phyloP scores from a whole-genome alignment of 371 early-diverging fungal genomes.

The Sporodiniella umbellata region DNA sequence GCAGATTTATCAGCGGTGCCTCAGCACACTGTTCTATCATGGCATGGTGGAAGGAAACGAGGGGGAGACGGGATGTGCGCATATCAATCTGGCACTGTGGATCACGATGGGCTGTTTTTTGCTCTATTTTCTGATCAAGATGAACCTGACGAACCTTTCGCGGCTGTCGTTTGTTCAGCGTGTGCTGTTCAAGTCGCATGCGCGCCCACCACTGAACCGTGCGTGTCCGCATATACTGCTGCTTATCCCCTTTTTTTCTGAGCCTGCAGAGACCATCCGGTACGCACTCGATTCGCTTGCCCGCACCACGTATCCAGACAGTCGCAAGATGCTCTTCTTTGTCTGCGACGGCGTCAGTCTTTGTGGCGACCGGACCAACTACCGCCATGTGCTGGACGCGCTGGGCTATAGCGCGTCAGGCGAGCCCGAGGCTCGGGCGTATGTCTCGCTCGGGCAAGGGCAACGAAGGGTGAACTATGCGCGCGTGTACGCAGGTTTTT shows the following conservation, averaged over 20 bases:
- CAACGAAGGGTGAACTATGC: slow-evolving; percentile 34
- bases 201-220: not conserved
- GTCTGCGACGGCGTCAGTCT: slow-evolving; percentile 44
- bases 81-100: slow-evolving; percentile 43
- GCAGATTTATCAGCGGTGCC: slow-evolving; percentile 23
- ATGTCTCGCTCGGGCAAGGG: slow-evolving; percentile 38
- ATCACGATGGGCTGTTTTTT: slow-evolving; percentile 41
- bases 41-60: slow-evolving; percentile 22
- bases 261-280: slow-evolving; percentile 32
- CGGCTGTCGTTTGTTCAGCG: slow-evolving; percentile 34
- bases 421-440: slow-evolving; percentile 34
- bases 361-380: slow-evolving; percentile 31
- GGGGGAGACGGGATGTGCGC: slow-evolving; percentile 27
- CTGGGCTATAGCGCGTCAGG: slow-evolving; percentile 40
- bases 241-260: slow-evolving; percentile 43
- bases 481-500: slow-evolving; percentile 47
- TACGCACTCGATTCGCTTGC: slow-evolving; percentile 52
- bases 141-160: slow-evolving; percentile 43
- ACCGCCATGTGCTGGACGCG: slow-evolving; percentile 33
- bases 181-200: slow-evolving; percentile 11
- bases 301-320: slow-evolving; percentile 42
- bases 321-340: slow-evolving; percentile 45
- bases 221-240: slow-evolving; percentile 25
- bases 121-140: slow-evolving; percentile 39
- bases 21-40: slow-evolving; percentile 30